phyloP scores from a whole-genome alignment of 1,284 basidiomycete genomes.

The Exsudoporus floridanus region DNA sequence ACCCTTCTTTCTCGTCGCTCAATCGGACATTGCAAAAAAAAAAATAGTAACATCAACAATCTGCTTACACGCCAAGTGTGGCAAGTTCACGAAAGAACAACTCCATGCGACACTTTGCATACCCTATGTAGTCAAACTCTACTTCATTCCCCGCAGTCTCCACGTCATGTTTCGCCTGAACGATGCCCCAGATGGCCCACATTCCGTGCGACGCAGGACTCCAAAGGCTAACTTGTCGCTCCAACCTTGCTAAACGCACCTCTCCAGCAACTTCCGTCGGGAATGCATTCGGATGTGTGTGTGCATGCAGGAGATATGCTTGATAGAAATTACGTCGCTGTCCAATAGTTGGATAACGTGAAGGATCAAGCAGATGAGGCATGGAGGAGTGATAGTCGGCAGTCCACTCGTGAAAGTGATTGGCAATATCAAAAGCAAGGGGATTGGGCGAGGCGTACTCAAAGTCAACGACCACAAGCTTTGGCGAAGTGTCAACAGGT shows the following conservation, averaged over 20 bases:
- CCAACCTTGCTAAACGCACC: constrained; percentile 50
- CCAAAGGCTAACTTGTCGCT: constrained; percentile 81
- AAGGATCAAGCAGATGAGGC: constrained; percentile 71
- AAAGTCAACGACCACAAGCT: constrained; percentile 95
- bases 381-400: constrained; percentile 80
- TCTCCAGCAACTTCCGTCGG: constrained; percentile 36
- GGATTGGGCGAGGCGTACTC: constrained; percentile 91
- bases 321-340: constrained; percentile 82
- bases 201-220: constrained; percentile 83
- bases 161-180: constrained; percentile 84
- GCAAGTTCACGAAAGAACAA: constrained; percentile 60
- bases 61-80: constrained; percentile 43
- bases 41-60: constrained; percentile 1
- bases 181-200: constrained; percentile 92
- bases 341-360: constrained; percentile 69
- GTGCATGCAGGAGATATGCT: constrained; percentile 69
- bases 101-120: constrained; percentile 64
- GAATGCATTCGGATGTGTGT: constrained; percentile 33
- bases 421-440: constrained; percentile 90
- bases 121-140: constrained; percentile 79
- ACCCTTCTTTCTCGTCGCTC: constrained; percentile 36
- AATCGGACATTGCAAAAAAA: neutral
- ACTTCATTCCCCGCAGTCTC: constrained; percentile 52
- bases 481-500: constrained; percentile 16
- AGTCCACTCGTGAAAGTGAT: constrained; percentile 96